Percentiles rank a stretch among this genome's conserved stretches.
Conservation (phyloP, 73 alveolate species). For the Symbiodinium pilosum region DNA sequence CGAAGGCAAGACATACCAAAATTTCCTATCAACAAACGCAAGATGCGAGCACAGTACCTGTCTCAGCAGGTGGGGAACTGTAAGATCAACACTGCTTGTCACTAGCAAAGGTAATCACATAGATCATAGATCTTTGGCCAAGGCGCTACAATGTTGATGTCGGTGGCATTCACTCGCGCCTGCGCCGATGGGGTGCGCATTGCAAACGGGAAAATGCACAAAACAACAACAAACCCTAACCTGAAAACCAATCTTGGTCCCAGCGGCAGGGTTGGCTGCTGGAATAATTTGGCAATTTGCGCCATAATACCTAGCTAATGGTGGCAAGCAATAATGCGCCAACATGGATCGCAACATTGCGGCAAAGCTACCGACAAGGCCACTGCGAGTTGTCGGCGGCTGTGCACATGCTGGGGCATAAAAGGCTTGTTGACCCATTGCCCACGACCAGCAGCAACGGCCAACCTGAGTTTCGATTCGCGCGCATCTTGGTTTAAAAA, state of each 20-base stretch:
- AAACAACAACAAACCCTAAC: too few species aligned
- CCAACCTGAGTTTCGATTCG: not conserved
- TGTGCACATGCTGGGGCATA: not conserved
- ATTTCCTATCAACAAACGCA: too few species aligned
- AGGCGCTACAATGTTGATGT: not conserved
- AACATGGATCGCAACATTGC: too few species aligned
- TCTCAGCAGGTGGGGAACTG: too few species aligned
- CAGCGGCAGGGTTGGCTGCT: not conserved
- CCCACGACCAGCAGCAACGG: not conserved
- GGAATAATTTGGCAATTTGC: not conserved
- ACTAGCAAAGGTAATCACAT: too few species aligned
- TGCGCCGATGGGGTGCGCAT: too few species aligned
- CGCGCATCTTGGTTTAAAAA: not conserved
- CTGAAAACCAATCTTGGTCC: not conserved
- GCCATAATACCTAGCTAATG: not conserved
- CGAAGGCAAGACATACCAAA: too few species aligned
- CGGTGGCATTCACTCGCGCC: not conserved
- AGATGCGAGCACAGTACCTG: too few species aligned
- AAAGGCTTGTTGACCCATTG: not conserved
- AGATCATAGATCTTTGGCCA: too few species aligned
- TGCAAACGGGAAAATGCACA: too few species aligned
- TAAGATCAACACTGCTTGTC: too few species aligned
- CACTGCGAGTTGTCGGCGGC: conserved; percentile 3
- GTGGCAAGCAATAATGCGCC: not conserved
- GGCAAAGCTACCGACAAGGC: not conserved